Evolutionary conservation across 202 grass and related monocot species (phyloP), one percentile per base, ranked within the genome.

Genomic region (Eragrostis tef): DNA sequence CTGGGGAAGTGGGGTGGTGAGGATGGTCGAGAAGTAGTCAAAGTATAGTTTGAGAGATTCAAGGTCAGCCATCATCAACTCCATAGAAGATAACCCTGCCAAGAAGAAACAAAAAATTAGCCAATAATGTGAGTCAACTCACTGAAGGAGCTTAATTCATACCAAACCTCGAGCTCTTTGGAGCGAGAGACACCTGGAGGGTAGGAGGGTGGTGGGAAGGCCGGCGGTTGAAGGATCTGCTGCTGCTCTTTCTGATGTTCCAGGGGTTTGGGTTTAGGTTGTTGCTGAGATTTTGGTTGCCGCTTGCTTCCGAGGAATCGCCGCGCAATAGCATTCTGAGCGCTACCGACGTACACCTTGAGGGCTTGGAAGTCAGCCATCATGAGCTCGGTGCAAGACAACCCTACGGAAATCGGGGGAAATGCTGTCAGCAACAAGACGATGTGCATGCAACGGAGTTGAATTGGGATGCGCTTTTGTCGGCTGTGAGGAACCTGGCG

Each of bases 21-120:
- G 69, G 42, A 88, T 81, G 68, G 86, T 65, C 14, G 9, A 82
- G 27, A 74, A 93, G 82, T 88, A 92, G 83, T 87, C 83, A 51
- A 87, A 59, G 47, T 95, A 95, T 74, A 90, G 24, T 51, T 93
- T 91, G 59, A 98, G 86, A 19, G 88, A 85, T 85, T 93, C 90
- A 15, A 85, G 24, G 81, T 98, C 92, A 31, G 95, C 88, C 87
- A 88, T 98, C 88, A 94, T 86, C 73, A 98, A 43, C 75, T 95
- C 95, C 82, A 91, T 83, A 83, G 76, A 89, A 24, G 92, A 98
- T 58, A 98, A 58, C 0, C 92, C 95, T 98, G 47, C 56, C 12
- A 80, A 68, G 3, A 73, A 76, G 31, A 60, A 71, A 79, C 6
- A 44, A 16, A n/a, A 64, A 63, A 67, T 36, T 78, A 49, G 21